phyloP scores from a whole-genome alignment of 2,329 filamentous ascomycete species.

The Aspergillus tubingensis region DNA sequence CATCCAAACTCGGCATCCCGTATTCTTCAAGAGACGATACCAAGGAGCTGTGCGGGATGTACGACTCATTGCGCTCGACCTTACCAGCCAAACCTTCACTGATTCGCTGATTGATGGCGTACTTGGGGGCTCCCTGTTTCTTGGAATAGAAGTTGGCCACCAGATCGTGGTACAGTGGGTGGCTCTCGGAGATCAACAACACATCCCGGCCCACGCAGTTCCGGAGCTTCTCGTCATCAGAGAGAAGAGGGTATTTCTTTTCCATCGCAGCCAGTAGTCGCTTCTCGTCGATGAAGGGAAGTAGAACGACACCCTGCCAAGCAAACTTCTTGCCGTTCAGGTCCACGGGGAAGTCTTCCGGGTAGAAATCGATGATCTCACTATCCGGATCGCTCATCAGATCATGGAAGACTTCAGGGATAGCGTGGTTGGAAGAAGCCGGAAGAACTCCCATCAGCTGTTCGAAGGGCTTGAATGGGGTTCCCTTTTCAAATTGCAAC shows the following conservation, averaged over 20 bases:
- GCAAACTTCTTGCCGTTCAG: slow-evolving; percentile 98
- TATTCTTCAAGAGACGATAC: slow-evolving; percentile 73
- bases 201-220: slow-evolving; percentile 81
- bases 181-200: slow-evolving; percentile 78
- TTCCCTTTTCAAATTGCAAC: slow-evolving; percentile 79
- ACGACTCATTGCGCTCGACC: slow-evolving; percentile 78
- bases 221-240: slow-evolving; percentile 72
- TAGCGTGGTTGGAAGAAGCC: slow-evolving; percentile 85
- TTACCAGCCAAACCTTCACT: slow-evolving; percentile 79
- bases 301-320: slow-evolving; percentile 91
- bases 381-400: slow-evolving; percentile 88
- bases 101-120: slow-evolving; percentile 71
- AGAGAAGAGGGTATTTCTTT: slow-evolving; percentile 77
- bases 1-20: slow-evolving; percentile 74
- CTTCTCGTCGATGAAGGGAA: slow-evolving; percentile 95
- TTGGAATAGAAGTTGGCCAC: slow-evolving; percentile 89
- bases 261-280: slow-evolving; percentile 80
- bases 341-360: slow-evolving; percentile 88
- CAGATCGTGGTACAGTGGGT: slow-evolving; percentile 84
- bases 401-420: slow-evolving; percentile 83
- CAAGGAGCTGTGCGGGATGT: slow-evolving; percentile 81
- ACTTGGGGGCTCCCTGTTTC: slow-evolving; percentile 67
- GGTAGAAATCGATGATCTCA: slow-evolving; percentile 96
- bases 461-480: slow-evolving; percentile 87
- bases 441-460: slow-evolving; percentile 98